A percentile compares a stretch with the other conserved stretches of the same genome.
Evolutionary conservation across 1,139 yeast genomes (phyloP).

Genomic region (Zygoascus meyerae): DNA sequence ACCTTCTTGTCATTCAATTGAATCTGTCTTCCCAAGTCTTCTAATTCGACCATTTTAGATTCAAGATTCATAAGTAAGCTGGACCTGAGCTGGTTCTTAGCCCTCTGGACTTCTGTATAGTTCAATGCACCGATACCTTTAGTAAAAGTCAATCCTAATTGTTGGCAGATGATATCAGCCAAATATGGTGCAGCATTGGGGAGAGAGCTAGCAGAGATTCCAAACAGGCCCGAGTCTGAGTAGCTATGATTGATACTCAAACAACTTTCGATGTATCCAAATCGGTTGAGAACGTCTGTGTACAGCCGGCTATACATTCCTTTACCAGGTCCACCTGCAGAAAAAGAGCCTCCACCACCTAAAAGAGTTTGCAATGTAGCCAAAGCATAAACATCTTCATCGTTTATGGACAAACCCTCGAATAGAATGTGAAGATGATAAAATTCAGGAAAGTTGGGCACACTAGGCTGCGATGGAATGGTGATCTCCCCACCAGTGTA

Average conservation of each 20-base stretch:
- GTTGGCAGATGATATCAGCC: conserved; percentile 75
- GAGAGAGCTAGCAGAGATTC: conserved; percentile 76
- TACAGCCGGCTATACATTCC: conserved; percentile 96
- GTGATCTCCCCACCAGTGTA: conserved; percentile 23
- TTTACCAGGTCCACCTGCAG: conserved; percentile 99
- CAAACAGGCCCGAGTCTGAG: conserved; percentile 86
- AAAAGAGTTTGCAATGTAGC: conserved; percentile 86
- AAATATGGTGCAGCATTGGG: conserved; percentile 83
- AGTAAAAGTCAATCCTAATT: conserved; percentile 59
- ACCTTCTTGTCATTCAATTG: conserved; percentile 76
- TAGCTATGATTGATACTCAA: conserved; percentile 85
- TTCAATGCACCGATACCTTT: conserved; percentile 53
- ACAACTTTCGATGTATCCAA: conserved; percentile 87
- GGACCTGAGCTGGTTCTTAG: conserved; percentile 88
- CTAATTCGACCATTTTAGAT: conserved; percentile 83
- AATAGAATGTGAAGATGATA: conserved; percentile 84
- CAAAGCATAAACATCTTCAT: conserved; percentile 83
- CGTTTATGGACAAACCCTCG: conserved; percentile 78
- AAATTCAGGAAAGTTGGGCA: conserved; percentile 72
- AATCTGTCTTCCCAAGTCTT: conserved; percentile 92
- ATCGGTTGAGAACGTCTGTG: conserved; percentile 84
- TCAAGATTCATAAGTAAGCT: conserved; percentile 90
- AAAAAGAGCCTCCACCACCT: conserved; percentile 98
- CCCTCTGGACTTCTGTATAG: conserved; percentile 64
- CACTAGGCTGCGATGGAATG: conserved; percentile 63